phyloP scores from a whole-genome alignment of 805 yeast genomes.

The Lachancea lanzarotensis region DNA sequence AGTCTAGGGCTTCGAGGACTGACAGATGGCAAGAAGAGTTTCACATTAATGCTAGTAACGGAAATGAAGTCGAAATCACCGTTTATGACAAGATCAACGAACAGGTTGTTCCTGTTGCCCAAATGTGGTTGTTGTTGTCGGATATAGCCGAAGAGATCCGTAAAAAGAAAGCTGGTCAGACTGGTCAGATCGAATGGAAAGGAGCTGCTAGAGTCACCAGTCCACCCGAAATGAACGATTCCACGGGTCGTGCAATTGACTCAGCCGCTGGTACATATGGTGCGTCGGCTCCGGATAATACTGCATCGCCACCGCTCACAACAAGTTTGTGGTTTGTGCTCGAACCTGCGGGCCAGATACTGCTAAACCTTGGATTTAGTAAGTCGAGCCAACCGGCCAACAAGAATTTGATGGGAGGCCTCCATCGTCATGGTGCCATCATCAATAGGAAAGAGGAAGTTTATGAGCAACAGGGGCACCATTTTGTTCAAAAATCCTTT shows the following conservation, averaged over 20 bases:
- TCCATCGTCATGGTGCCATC: conserved; percentile 97
- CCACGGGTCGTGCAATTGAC: not conserved
- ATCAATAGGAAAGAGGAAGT: conserved; percentile 85
- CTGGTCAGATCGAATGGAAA: conserved; percentile 45
- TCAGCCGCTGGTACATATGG: not conserved
- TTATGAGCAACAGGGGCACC: conserved; percentile 94
- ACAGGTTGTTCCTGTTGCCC: conserved; percentile 75
- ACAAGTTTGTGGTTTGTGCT: conserved; percentile 81
- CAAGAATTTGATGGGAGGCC: conserved; percentile 47
- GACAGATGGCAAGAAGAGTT: conserved; percentile 83
- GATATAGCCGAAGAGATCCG: conserved; percentile 94
- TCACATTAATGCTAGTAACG: conserved; percentile 74
- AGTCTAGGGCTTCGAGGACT: conserved; percentile 64
- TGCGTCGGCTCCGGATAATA: not conserved
- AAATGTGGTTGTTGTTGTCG: conserved; percentile 83
- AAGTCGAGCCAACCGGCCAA: conserved; percentile 51
- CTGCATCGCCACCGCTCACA: conserved; percentile 29
- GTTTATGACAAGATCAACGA: conserved; percentile 74
- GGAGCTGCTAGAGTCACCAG: conserved; percentile 15
- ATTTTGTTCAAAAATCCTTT: conserved; percentile 90
- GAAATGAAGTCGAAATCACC: conserved; percentile 84
- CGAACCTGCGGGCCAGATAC: conserved; percentile 91
- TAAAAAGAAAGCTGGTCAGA: conserved; percentile 75
- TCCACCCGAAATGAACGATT: conserved; percentile 10
- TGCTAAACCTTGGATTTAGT: conserved; percentile 70